Evolutionary conservation across 2,329 filamentous ascomycete species (phyloP), one percentile per base, ranked within the genome.

Genomic region (Rhytidhysteron rufulum): DNA sequence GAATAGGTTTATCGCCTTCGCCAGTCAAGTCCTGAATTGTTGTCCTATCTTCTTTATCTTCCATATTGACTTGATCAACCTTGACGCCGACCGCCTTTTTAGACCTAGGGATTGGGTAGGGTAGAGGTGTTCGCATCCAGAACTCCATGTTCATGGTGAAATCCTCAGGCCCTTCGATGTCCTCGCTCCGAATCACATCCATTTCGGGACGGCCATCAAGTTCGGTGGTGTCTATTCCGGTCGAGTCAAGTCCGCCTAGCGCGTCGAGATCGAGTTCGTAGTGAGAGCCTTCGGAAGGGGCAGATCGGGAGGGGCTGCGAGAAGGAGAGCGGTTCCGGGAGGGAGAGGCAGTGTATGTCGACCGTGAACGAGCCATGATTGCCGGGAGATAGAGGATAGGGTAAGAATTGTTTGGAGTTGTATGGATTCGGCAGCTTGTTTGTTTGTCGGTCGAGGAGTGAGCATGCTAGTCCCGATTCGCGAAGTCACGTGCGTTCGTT

Each of bases 111-210:
- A 58, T 50, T 25, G 53, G 40, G 39, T 51, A 39, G 27, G 57
- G 54, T 25, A 65, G 48, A 37, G 62, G 56, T 19, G 61, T 52
- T 3, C 60, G 61, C 65, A 68, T 68, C 62, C 63, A 68, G 46
- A 62, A 66, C 24, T 65, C 66, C 62, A 68, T 64, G 47, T 68
- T 68, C 57, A 63, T 59, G 5, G 65, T 68, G 43, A 68, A 68
- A 47, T 68, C 65, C 35, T 63, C 63, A 2, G 65, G 65, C 5
- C 65, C 65, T 31, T 65, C 65, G 19, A 68, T 61, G 11, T 68
- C 65, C 45, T 64, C 66, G 29, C 58, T 66, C 10, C 62, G 51
- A 15, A 68, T 55, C 9, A 55, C 55, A 35, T 68, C 65, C n/a
- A 65, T 44, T 11, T 57, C 53, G 17, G 57, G 50, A 41, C 55